Base-by-base conservation (phyloP, 768 basidiomycete genomes). In the Coprinopsis strossmayeri region DNA sequence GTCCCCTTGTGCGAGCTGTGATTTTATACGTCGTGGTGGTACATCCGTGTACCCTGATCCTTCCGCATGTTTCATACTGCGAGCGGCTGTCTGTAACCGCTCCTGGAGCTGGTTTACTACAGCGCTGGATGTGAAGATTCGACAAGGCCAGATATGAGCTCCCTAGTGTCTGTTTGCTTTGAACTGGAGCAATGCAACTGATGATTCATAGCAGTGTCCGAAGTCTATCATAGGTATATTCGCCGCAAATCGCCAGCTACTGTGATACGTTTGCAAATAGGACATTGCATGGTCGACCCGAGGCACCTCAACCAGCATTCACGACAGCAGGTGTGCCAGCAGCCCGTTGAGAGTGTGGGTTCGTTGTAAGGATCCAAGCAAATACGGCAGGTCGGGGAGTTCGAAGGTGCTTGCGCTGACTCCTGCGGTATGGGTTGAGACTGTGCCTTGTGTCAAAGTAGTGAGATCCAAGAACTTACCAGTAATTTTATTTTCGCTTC, bases 111-210 rank as follows among this genome's bases (percentile, higher is more conserved):
- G 78, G 81, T 83, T 82, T 79, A 72, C 59, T 56, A 25, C 50
- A 57, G 46, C 42, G 56, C 53, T 63, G 55, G 55, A 67, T 20
- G 55, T 86, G 87, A 71, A 64, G 87, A 89, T 61, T 65, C 60
- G 75, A 77, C 75, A 73, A 90, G 88, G 88, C 88, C 88, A 91
- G 88, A 90, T 88, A 83, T 91, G 87, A 91, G 68, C 69, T 58
- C 51, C 48, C 51, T 50, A 52, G n/a, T 28, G 15, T 23, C 17
- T 5, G 3, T 18, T 13, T 13, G 3, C n/a, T 32, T 45, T 3
- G n/a, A 5, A n/a, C 23, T 32, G 10, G 28, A 32, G 5, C n/a
- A 28, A 28, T 45, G 24, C 28, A 5, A 28, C 7, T 27, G 3
- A 9, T 9, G 13, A 32, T 5, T 32, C 5, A n/a, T 28, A 17